Percentiles rank a stretch among this genome's conserved stretches.
Evolutionary conservation across 352 stramenopile genomes (phyloP).

Genomic region (Globisporangium iwayamae): DNA sequence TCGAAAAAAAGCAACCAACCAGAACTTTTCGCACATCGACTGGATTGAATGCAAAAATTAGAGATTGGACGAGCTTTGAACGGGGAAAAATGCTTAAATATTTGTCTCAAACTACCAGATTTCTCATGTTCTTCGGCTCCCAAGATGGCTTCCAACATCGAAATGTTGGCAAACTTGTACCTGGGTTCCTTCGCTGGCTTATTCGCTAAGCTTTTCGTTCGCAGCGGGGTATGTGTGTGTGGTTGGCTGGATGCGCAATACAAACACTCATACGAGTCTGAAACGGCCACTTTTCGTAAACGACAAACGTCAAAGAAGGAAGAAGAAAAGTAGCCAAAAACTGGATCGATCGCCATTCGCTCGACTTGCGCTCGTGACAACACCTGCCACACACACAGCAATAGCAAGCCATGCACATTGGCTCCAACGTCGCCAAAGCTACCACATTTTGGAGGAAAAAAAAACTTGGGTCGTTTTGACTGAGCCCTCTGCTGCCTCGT

Average conservation of each 20-base stretch:
- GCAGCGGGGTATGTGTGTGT: background rate
- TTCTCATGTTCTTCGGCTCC: too few relatives aligned
- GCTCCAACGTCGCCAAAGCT: too few relatives aligned
- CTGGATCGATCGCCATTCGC: background rate
- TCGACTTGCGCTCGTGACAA: background rate
- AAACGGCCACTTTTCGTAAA: background rate
- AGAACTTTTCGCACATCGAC: background rate
- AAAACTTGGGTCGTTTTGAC: background rate
- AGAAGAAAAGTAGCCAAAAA: conserved; percentile 8
- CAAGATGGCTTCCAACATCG: too few relatives aligned
- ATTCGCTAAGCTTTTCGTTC: background rate
- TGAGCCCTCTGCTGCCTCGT: background rate
- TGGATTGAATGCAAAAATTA: background rate
- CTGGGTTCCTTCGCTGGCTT: background rate
- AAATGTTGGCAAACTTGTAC: background rate
- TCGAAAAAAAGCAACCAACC: background rate
- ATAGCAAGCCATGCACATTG: background rate
- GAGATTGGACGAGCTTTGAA: too few relatives aligned
- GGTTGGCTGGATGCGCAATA: background rate
- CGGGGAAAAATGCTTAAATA: too few relatives aligned
- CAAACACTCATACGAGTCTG: background rate
- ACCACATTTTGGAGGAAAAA: background rate
- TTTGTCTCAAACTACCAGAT: too few relatives aligned
- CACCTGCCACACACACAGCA: background rate
- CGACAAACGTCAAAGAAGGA: conserved; percentile 7